Base-by-base conservation (phyloP, 495 filamentous ascomycete genomes). In the Tuber melanosporum region DNA sequence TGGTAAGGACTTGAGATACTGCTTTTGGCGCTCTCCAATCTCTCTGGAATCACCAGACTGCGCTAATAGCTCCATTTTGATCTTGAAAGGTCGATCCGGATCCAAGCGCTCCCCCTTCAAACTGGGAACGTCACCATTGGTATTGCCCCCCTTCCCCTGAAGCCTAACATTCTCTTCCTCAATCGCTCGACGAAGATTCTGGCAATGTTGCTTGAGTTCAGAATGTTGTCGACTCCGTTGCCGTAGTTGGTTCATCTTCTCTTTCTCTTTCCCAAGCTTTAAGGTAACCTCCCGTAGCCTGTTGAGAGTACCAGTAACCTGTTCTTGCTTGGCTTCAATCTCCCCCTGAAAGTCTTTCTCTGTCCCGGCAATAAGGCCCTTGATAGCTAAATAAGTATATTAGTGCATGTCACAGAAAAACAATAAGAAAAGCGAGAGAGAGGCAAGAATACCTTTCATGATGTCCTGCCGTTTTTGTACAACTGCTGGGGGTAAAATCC, bases 211-310 rank as follows among this genome's bases (percentile, higher is more conserved):
- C 6, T 77, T 74, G 45, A 83, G 82, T 46, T 83, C 81, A 5
- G 79, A 73, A 52, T 83, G 78, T 44, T 83, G 79, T 43, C 81
- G 79, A 72, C 76, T 78, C 76, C 79, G 74, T 39, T 81, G 79
- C 12, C 82, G 91, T 42, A 96, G 84, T 19, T 86, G 86, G 71
- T 94, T 90, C 14, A 94, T 85, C 32, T 87, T 87, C 74, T 90
- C 90, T 69, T 92, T 91, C 73, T 93, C 91, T 73, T 92, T 90
- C 75, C 91, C 90, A 14, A 96, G 87, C 46, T 90, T 89, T 49
- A 91, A 88, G n/a, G 93, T 94, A 7, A 91, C 89, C 45, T 94
- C 91, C 49, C 93, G 91, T 70, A 99, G 90, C 41, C 90, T 89
- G 41, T 87, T 85, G 82, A 97, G 93, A 74, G 93, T 90, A 44